Base-by-base conservation (phyloP, 2,329 filamentous ascomycete genomes). In the Knoxdaviesia capensis region DNA sequence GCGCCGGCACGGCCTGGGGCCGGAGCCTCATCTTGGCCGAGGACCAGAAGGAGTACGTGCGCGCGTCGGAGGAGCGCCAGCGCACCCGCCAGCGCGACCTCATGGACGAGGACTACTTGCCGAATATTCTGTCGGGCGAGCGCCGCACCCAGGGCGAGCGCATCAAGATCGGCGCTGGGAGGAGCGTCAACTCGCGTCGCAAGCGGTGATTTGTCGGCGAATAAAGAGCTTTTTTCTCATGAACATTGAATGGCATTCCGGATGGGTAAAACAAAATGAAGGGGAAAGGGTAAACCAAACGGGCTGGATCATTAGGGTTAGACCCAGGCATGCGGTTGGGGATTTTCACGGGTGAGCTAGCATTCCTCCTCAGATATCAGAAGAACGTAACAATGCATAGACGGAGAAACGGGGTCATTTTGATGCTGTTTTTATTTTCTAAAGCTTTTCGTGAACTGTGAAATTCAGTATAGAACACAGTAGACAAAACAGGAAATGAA, bases 31-130 rank as follows among this genome's bases (percentile, higher is more conserved):
- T 98, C 42, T 63, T 98, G 7, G 77, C 86, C 0, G 88, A 94
- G 61, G 90, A 98, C 56, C 90, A 98, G 65, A 94, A 93, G 64
- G 90, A 98, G 64, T 96, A 82, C 58, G 58, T 71, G 36, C 66
- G 70, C 48, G 77, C 77, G 42, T 57, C 71, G 10, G 69, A 69
- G 3, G 69, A 77, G 50, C 72, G 80, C 54, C 72, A 69, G 51
- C 73, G 80, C 51, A 65, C 64, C 42, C 78, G 77, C 53, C 74
- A 82, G 56, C 77, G 74, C 54, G 85, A 94, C 59, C 61, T 94
- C 44, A 92, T 96, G 88, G 88, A 96, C 54, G 79, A 92, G 54
- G 88, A 98, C 59, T 93, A 87, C 56, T 60, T 96, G 48, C 90
- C 90, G 0, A 68, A 74, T 33, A 82, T 98, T 39, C 55, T 98